Conservation (phyloP, 2,329 filamentous ascomycete species). For the Botrytis pseudocinerea region DNA sequence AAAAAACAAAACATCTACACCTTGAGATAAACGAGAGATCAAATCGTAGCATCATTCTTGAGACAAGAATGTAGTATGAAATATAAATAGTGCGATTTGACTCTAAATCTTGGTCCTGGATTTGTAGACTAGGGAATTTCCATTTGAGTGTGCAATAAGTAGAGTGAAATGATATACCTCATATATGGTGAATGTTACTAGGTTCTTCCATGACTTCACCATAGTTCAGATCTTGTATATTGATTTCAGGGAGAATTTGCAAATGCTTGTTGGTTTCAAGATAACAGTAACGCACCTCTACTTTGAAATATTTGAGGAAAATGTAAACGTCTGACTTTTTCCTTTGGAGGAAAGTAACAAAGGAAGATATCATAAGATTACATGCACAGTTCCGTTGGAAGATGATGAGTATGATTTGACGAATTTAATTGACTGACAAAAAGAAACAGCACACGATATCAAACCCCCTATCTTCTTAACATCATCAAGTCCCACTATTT, state of each 20-base stretch:
- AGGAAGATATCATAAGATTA: not conserved
- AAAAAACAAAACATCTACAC: fast-evolving
- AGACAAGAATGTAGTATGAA: not conserved
- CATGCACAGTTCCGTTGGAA: not conserved
- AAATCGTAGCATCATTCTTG: not conserved
- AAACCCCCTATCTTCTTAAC: not conserved
- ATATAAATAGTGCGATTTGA: not conserved
- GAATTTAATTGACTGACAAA: not conserved
- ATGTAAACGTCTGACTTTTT: not conserved
- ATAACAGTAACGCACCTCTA: not conserved
- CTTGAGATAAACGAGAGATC: no score
- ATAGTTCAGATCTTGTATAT: not conserved
- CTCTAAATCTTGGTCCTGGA: not conserved
- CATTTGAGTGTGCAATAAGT: not conserved
- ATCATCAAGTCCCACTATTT: not conserved
- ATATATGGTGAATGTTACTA: not conserved
- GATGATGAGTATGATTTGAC: not conserved
- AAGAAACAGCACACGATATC: not conserved
- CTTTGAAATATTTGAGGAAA: not conserved
- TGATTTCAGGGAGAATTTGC: not conserved
- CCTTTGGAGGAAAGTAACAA: not conserved
- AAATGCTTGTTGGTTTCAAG: not conserved
- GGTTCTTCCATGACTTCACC: not conserved
- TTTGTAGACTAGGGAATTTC: not conserved
- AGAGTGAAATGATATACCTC: not conserved